Percentiles rank a stretch among this genome's conserved stretches.
Conservation (phyloP, 2,329 filamentous ascomycete species). For the Spiromastix sp. region DNA sequence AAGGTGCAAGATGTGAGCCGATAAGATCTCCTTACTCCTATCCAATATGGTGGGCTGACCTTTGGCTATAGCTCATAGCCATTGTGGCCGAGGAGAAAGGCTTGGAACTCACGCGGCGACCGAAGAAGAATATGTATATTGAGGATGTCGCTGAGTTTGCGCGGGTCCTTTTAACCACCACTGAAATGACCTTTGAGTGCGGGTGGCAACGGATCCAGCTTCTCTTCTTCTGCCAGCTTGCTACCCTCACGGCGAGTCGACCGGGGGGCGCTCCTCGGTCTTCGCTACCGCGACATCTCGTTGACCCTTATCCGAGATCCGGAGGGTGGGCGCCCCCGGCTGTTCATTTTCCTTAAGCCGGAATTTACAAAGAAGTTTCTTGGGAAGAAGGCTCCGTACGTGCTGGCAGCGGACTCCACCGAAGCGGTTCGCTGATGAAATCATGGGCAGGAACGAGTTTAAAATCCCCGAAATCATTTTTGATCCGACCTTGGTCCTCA, state of each 20-base stretch:
- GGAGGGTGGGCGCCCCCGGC: conserved; percentile 8
- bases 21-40: background rate
- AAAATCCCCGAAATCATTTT: conserved; percentile 23
- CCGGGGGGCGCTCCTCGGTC: conserved; percentile 12
- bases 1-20: conserved; percentile 7
- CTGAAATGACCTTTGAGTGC: conserved; percentile 21
- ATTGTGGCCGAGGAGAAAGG: conserved; percentile 10
- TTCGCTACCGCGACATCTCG: conserved; percentile 17
- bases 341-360: conserved; percentile 18
- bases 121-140: conserved; percentile 23
- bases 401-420: background rate
- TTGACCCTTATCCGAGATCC: conserved; percentile 20
- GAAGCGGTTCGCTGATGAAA: background rate
- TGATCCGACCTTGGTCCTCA: conserved; percentile 23
- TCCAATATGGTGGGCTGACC: background rate
- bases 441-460: conserved; percentile 16
- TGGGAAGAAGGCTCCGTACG: conserved; percentile 13
- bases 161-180: conserved; percentile 19
- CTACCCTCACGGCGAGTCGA: conserved; percentile 17
- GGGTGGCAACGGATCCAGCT: conserved; percentile 19
- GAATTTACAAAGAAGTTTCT: conserved; percentile 19
- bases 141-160: conserved; percentile 23
- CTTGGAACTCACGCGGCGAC: conserved; percentile 12
- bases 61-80: background rate
- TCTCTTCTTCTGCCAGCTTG: conserved; percentile 19